Evolutionary conservation across 1,284 basidiomycete species (phyloP), one percentile per base, ranked within the genome.

Genomic region (Cutaneotrichosporon sp.): DNA sequence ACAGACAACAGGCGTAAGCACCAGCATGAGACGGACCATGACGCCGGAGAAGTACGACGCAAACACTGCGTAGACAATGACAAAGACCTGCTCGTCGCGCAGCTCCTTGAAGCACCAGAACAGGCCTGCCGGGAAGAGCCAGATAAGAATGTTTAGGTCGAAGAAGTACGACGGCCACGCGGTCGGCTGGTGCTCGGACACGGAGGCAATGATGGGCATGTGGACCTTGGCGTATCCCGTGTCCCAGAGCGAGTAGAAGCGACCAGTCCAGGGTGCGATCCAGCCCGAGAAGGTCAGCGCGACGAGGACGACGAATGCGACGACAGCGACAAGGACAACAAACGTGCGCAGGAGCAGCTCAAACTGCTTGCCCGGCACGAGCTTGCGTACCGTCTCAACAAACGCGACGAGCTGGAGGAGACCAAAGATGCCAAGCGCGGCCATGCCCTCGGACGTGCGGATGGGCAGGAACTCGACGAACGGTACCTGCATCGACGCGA

Each of bases 141-240:
- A 97, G 66, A 98, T 88, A 71, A 99, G 86, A 82, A 96, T 87
- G 68, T 97, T 88, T 56, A 98, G 84, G 75, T 99, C 94, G 85
- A 97, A 97, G 81, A 97, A 98, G 84, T 98, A 98, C 3, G 94
- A 87, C 4, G 94, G 92, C 96, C 96, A 99, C 37, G 96, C 94
- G 10, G 96, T 98, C 14, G 96, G 96, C 74, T 99, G 96, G 77
- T 99, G 96, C 77, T 98, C 96, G n/a, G 92, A 97, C 18, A 97
- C 96, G 18, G 94, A 97, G 7, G 96, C 96, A 68, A 99, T 97
- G 78, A 98, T 97, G 34, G 93, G 93, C 66, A 97, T 92, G 63
- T 77, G 76, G 17, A 77, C 90, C 77, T 96, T 96, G 56, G 94
- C 96, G 71, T 99, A 99, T 35, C 89, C 92, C 1, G 96, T 98